Evolutionary conservation across 2,329 filamentous ascomycete species (phyloP).

Genomic region (Aspergillus novofumigatus): DNA sequence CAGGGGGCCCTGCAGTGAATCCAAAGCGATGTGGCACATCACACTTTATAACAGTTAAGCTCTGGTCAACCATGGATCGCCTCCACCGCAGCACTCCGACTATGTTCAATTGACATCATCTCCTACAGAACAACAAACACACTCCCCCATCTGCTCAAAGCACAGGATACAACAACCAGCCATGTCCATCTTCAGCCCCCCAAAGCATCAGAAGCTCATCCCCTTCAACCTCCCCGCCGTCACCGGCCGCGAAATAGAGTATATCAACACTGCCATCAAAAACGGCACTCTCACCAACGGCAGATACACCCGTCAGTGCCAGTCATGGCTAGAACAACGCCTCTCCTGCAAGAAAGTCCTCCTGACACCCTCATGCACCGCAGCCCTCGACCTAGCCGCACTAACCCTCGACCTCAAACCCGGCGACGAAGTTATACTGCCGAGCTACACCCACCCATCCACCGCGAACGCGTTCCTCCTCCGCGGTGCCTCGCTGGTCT

Average conservation of each 20-base stretch:
- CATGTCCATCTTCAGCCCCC: background rate
- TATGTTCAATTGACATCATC: no score
- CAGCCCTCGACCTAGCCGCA: constrained; percentile 12
- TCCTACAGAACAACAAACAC: no score
- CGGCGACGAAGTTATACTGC: constrained; percentile 14
- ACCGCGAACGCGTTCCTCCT: constrained; percentile 14
- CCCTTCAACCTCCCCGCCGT: constrained; percentile 5
- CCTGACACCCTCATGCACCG: constrained; percentile 10
- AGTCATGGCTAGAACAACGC: constrained; percentile 12
- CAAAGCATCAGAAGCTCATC: background rate
- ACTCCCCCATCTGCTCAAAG: background rate
- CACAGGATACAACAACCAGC: background rate
- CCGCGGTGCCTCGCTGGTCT: constrained; percentile 9
- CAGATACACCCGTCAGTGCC: constrained; percentile 7
- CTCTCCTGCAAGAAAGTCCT: constrained; percentile 1
- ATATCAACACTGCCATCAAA: constrained; percentile 4
- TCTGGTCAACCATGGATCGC: background rate
- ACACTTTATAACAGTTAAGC: no score
- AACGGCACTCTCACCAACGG: constrained; percentile 6
- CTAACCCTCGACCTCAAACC: constrained; percentile 6
- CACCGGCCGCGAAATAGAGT: background rate
- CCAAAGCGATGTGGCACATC: no score
- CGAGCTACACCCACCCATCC: constrained; percentile 13
- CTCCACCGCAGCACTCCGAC: no score
- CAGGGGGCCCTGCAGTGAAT: no score